Base-by-base conservation (phyloP, 768 basidiomycete genomes). In the Kondoa subrosea region DNA sequence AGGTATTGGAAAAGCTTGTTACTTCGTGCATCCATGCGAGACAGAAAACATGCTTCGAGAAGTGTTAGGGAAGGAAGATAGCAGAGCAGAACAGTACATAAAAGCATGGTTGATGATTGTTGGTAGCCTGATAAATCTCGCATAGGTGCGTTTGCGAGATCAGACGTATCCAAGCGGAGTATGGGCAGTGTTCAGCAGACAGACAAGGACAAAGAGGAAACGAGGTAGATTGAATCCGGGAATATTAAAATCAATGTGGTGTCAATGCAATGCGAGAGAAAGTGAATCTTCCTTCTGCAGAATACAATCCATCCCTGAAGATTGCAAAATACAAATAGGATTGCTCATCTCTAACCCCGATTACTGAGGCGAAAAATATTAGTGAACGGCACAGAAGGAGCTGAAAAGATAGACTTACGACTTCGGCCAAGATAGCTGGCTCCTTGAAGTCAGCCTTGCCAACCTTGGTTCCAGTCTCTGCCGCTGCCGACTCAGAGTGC, bases 401-500 rank as follows among this genome's bases (percentile, higher is more conserved):
- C n/a, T n/a, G n/a, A n/a, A n/a, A n/a, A n/a, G n/a, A n/a, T n/a
- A n/a, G n/a, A n/a, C n/a, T n/a, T n/a, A n/a, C n/a, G n/a, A n/a
- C n/a, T n/a, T n/a, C n/a, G n/a, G 56, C 16, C 56, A 56, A 56
- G 15, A 59, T 30, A 26, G 31, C 26, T 26, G 58, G 26, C 58
- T 26, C 58, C 58, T 59, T 59, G 58, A 59, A 69, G 27, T 66
- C 68, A 16, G 40, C 29, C 50, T 26, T 27, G 27, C 66, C 68
- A 68, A 82, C 87, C 79, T 88, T 87, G 73, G 89, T 88, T 73
- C 93, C 93, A 61, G 90, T 91, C 82, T 93, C 91, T 88, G 93
- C 92, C 75, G 93, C 89, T 75, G 86, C 88, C 73, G 88, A 85
- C 79, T 95, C 92, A 71, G 91, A 91, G 78, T 97, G 95, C 68